Evolutionary conservation across 192 early-diverging fungal species (phyloP).

Genomic region (Lobosporangium transversale): DNA sequence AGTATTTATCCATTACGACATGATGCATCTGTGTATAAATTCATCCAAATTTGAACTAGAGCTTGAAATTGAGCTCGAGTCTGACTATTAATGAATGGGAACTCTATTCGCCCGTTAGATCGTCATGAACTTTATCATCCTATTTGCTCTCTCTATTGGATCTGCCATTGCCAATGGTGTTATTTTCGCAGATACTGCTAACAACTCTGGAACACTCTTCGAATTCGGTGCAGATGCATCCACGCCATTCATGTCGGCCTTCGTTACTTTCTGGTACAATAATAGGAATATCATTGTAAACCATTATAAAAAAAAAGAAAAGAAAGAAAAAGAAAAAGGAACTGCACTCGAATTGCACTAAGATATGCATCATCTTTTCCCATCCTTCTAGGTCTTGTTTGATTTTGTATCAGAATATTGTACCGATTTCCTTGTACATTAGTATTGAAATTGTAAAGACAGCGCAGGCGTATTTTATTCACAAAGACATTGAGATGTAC

Average conservation of each 20-base stretch:
- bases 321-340: too few species aligned
- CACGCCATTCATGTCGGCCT: conserved; percentile 66
- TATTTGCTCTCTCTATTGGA: conserved; percentile 78
- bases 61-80: too few species aligned
- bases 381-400: conserved; percentile 73
- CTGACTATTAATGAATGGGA: too few species aligned
- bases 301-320: too few species aligned
- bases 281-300: background rate
- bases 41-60: too few species aligned
- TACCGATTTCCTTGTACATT: conserved; percentile 95
- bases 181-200: conserved; percentile 61
- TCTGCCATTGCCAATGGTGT: conserved; percentile 73
- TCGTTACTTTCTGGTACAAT: conserved; percentile 75
- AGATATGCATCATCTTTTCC: too few species aligned
- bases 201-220: conserved; percentile 62
- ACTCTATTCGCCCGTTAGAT: too few species aligned
- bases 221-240: conserved; percentile 60
- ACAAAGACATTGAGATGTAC: conserved; percentile 91
- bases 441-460: conserved; percentile 94
- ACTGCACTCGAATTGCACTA: too few species aligned
- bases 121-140: conserved; percentile 80
- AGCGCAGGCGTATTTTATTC: conserved; percentile 92
- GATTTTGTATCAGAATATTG: conserved; percentile 94
- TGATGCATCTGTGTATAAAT: too few species aligned
- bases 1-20: too few species aligned